Conservation (phyloP, 2,329 filamentous ascomycete species). For the Dactylellina leptospora region DNA sequence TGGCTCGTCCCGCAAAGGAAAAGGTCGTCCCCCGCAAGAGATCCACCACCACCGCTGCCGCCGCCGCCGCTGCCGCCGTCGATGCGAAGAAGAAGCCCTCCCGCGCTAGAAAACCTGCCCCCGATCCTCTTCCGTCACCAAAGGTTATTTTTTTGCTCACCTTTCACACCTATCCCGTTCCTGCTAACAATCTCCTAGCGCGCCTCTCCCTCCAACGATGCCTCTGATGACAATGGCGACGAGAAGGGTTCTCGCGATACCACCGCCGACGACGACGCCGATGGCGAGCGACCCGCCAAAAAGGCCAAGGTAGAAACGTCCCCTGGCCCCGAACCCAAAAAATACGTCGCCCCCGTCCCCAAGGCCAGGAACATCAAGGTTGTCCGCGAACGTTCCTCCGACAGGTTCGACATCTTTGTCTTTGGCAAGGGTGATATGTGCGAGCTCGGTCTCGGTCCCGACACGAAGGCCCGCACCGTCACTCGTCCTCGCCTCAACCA, state of each 20-base stretch:
- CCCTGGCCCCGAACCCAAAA: constrained; percentile 31
- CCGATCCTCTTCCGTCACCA: constrained; percentile 31
- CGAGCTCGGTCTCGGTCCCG: constrained; percentile 77
- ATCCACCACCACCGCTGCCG: constrained; percentile 52
- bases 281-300: constrained; percentile 59
- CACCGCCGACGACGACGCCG: background rate
- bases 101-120: constrained; percentile 35
- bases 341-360: constrained; percentile 55
- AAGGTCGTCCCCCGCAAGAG: constrained; percentile 48
- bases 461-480: constrained; percentile 70
- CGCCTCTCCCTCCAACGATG: background rate
- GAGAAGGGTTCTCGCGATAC: background rate
- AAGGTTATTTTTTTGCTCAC: constrained; percentile 14
- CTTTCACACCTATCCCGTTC: background rate
- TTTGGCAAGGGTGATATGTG: constrained; percentile 83
- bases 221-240: constrained; percentile 3
- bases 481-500: constrained; percentile 77
- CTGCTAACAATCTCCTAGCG: background rate
- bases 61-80: constrained; percentile 55
- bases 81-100: constrained; percentile 56
- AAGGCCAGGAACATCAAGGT: constrained; percentile 58
- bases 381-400: constrained; percentile 60
- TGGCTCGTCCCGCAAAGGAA: constrained; percentile 19
- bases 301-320: constrained; percentile 54
- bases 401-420: constrained; percentile 76